Conservation (phyloP, 163 green algal species). For the Picocystis sp. region DNA sequence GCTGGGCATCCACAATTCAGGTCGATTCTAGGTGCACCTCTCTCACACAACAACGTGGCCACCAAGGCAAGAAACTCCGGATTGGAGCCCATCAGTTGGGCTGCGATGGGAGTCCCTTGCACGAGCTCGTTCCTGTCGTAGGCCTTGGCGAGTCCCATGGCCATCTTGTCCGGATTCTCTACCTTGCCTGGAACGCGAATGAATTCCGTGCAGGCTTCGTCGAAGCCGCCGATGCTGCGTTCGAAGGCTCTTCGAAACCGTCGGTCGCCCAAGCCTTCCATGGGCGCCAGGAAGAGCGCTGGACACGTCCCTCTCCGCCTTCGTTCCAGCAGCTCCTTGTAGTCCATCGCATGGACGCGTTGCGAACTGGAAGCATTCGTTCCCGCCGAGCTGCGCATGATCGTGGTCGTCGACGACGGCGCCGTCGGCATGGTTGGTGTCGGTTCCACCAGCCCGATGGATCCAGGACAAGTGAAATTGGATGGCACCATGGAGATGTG, state of each 20-base stretch:
- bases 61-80: constrained; percentile 4
- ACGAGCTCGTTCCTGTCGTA: constrained; percentile 30
- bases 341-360: neutral
- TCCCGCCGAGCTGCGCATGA: too few species aligned
- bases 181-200: constrained; percentile 23
- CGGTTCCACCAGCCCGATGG: too few species aligned
- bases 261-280: constrained; percentile 10
- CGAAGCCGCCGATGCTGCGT: constrained; percentile 8
- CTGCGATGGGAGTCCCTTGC: constrained; percentile 18
- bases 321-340: neutral
- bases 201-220: constrained; percentile 27
- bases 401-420: too few species aligned
- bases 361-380: too few species aligned
- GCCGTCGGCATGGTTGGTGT: too few species aligned
- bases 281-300: constrained; percentile 12
- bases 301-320: constrained; percentile 1
- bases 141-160: constrained; percentile 11
- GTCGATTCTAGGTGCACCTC: constrained; percentile 35
- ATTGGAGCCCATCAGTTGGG: constrained; percentile 8
- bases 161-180: constrained; percentile 8
- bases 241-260: constrained; percentile 5
- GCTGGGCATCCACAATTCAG: constrained; percentile 52
- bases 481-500: too few species aligned
- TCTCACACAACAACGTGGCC: constrained; percentile 8
- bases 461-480: too few species aligned